Evolutionary conservation across 352 stramenopile genomes (phyloP), one percentile per base, ranked within the genome.

Genomic region (Phytophthora hibernalis): DNA sequence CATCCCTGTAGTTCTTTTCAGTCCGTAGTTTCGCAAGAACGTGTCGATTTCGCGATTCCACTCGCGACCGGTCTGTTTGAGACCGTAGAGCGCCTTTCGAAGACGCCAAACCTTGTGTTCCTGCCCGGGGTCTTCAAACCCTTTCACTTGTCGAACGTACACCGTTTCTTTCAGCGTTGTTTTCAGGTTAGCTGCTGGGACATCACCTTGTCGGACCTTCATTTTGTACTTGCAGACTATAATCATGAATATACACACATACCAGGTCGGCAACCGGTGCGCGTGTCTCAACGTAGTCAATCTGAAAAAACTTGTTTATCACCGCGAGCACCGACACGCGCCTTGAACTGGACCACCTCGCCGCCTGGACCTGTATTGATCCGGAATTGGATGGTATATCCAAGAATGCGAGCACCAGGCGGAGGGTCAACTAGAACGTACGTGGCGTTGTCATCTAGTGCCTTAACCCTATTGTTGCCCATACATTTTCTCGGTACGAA

Each of bases 291-390:
- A 51, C 24, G 33, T 33, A 64, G 45, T 55, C 33, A 10, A 53
- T 2, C n/a, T 35, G 2, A 28, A 35, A 61, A 18, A 53, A 12
- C 37, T 61, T n/a, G 54, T 9, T 22, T 42, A 13, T 61, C 54
- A 28, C 42, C 54, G 22, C 42, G 40, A 10, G 54, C 54, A 21
- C 54, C 52, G 8, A 61, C 16, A 16, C 42, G 26, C 1, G 42
- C 54, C 12, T 61, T 61, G 54, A 22, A 61, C n/a, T 35, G 54
- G 0, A 24, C 22, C n/a, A 51, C 22, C 20, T 65, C 57, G 5
- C 48, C 38, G 13, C 33, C 28, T 9, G 33, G 37, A 12, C 37
- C 24, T 7, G 31, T 50, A 15, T 65, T 65, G 11, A 65, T 15
- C 0, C 57, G 47, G 38, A 65, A 65, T 10, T 47, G 47, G 0